Base-by-base conservation (phyloP, 768 basidiomycete species). In the Auriscalpium vulgare region DNA sequence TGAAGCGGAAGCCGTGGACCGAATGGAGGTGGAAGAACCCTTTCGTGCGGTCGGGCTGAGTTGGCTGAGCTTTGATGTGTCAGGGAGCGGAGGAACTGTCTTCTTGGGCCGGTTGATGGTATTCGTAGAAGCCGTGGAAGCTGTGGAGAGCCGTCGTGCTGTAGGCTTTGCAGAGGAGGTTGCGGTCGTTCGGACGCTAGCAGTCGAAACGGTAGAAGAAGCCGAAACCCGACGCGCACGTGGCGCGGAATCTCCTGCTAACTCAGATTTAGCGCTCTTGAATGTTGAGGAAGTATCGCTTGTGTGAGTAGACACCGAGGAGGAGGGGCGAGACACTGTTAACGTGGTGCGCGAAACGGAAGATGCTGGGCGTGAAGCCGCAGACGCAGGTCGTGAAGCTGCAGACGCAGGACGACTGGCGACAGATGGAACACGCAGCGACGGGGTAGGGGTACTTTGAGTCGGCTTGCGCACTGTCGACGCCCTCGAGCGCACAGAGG, bases 231-330 rank as follows among this genome's bases (percentile, higher is more conserved):
- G 63, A 14, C 68, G 65, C 14, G 64, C 64, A 35, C 69, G 72
- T 9, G 62, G 58, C 1, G 66, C 65, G 66, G 73, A 51, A 64
- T 71, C 65, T 61, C 68, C 64, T 55, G 73, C 53, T 56, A 69
- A 48, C 57, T 66, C 71, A 9, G 71, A 74, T 50, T 69, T 71
- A 7, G 78, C 75, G 3, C 77, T 78, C 56, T 74, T 74, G 65
- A 78, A 82, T 3, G 76, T 72, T 4, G 71, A 68, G 10, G 72
- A 72, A 21, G 60, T 68, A 21, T 75, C 74, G 56, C 74, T 75
- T 7, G 65, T 68, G 38, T 56, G 56, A 49, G 64, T 69, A 29
- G 68, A 68, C 29, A 66, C 50, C 10, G 59, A 53, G 13, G 67
- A 63, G 7, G 59, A 53, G 14, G 40, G 40, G 40, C 40, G 40